Base-by-base conservation (phyloP, 768 basidiomycete genomes). In the Tulasnella sp. region DNA sequence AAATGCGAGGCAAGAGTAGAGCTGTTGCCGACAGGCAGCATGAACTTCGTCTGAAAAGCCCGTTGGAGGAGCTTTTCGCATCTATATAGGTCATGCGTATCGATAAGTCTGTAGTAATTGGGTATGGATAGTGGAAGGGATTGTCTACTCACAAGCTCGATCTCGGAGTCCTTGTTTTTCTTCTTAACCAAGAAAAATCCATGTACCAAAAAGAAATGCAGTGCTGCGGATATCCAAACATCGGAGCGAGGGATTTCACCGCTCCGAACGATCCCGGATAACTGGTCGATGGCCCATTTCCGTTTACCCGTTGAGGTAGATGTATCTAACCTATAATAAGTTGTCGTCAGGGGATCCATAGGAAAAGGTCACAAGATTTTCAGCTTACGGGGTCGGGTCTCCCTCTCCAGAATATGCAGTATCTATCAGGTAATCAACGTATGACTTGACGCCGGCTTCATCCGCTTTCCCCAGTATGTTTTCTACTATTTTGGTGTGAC, bases 401-500 rank as follows among this genome's bases (percentile, higher is more conserved):
- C 83, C 78, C 39, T 82, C 84, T 29, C 83, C 82, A 15, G 89
- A 87, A 81, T 91, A 88, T 70, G 91, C 85, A 79, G 93, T 88
- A 20, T 85, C 85, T 48, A 93, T 85, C 32, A 98, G 85, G 84
- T 93, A 90, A 46, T 87, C 83, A 69, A 96, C 89, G 84, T 96
- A 98, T 51, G 85, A 88, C 80, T 89, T 88, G 80, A 98, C 92
- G 11, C 94, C 95, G 1, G 90, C 86, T 0, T 85, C 84, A 80
- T 92, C 89, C 88, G 96, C 90, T 46, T 88, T 89, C 3, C 89
- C 87, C 77, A 98, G 85, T 77, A 98, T 91, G 0, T 89, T 88
- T 84, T 97, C 95, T 46, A 98, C 89, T 0, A 94, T 97, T 85
- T 96, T 98, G 11, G 96, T 96, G 83, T 90, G 92, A 15, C 96